Base-by-base conservation (phyloP, 306 rosid species). In the Glycine soja region DNA sequence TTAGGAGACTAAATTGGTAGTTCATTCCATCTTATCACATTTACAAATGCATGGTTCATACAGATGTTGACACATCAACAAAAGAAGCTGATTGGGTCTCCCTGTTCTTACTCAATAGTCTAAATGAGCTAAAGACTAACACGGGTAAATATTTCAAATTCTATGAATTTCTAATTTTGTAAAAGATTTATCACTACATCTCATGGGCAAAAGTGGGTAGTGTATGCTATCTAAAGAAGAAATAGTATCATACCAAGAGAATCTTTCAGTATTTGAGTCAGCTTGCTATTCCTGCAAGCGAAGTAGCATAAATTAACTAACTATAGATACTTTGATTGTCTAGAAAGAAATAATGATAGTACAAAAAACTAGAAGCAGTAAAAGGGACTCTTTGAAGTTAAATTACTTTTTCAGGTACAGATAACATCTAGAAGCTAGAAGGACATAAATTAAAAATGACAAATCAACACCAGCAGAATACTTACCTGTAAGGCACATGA, bases 401-500 rank as follows among this genome's bases (percentile, higher is more conserved):
- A 42, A 67, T 10, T 34, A 72, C 78, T 68, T 66, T 58, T 79
- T 75, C 74, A 42, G 53, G 67, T 54, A 67, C 30, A 24, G 30
- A 24, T 24, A 24, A 24, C 30, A 24, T 24, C 30, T 19, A 24
- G 30, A 1, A 24, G 30, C 30, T 24, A 24, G 2, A 24, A 24
- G 34, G 43, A 68, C 61, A 84, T 42, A 73, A 4, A 62, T 6
- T 80, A 70, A 81, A 58, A 83, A 70, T 30, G 62, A 80, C 4
- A 79, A 75, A 64, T 52, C 72, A 57, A 54, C 48, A 69, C 12
- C 38, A 67, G 43, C 24, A 19, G 24, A 19, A 68, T 45, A 88
- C 88, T 89, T 87, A 88, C 98, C 98, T 91, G 85, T 93, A 95
- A 78, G 99, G 99, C 62, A 95, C 97, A 86, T 95, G 97, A 36